Percentiles rank a stretch among this genome's conserved stretches.
These are phyloP conservation scores for Tylopilus intermedius DNA, from an alignment of 768 basidiomycete genomes.

Conservation along the genomic window DNA sequence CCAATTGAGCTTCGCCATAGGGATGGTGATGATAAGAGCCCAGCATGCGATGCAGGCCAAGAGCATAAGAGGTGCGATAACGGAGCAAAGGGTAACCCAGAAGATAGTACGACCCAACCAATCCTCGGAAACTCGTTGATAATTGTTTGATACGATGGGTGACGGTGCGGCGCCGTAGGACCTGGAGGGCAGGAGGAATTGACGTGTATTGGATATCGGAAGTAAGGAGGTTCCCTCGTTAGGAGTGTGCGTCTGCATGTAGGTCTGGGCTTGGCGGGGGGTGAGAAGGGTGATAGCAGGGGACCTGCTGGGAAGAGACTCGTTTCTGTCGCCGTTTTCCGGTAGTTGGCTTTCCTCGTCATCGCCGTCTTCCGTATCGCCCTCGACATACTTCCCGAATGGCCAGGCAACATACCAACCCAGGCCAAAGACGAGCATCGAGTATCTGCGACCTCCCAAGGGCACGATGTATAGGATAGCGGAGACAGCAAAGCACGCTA, in stretches of 20 bases:
- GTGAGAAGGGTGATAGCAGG: constrained; percentile 42
- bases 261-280: constrained; percentile 16
- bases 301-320: constrained; percentile 27
- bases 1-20: constrained; percentile 98
- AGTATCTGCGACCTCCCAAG: constrained; percentile 77
- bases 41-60: constrained; percentile 87
- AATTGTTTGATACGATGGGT: constrained; percentile 23
- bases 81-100: constrained; percentile 68
- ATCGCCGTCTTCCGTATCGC: constrained; percentile 46
- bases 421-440: constrained; percentile 81
- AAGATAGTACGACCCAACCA: constrained; percentile 72
- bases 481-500: constrained; percentile 64
- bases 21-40: constrained; percentile 92
- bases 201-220: constrained; percentile 24
- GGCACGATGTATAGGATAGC: constrained; percentile 68
- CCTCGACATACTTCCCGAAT: constrained; percentile 97
- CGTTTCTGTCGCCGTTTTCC: constrained; percentile 14
- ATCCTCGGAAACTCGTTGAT: constrained; percentile 33
- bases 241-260: constrained; percentile 16
- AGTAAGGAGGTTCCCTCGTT: constrained; percentile 50
- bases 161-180: constrained; percentile 63
- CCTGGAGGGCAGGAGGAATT: constrained; percentile 43
- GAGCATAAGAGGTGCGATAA: constrained; percentile 88
- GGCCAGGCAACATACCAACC: constrained; percentile 98
- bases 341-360: constrained; percentile 37